These are phyloP conservation scores for Dactylellina haptotyla DNA, from an alignment of 2,329 filamentous ascomycete species.

Conservation along the genomic window DNA sequence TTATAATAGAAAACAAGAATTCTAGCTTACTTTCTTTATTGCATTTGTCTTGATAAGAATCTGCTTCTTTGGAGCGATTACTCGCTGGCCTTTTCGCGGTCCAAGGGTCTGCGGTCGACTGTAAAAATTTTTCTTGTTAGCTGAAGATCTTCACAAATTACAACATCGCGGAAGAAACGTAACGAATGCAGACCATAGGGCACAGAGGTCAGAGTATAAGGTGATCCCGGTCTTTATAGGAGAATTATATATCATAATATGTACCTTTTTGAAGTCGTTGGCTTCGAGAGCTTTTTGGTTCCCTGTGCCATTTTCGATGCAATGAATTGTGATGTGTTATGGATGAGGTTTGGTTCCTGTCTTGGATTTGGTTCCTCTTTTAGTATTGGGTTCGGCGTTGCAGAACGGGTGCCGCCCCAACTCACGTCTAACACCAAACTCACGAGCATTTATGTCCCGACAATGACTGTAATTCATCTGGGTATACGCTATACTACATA, in stretches of 20 bases:
- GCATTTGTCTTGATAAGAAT: constrained; percentile 70
- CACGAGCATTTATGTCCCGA: too few relatives aligned
- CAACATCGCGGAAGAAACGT: not conserved
- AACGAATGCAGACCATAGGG: not conserved
- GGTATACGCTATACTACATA: too few relatives aligned
- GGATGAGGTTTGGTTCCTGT: constrained; percentile 11
- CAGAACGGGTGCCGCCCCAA: too few relatives aligned
- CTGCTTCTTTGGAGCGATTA: constrained; percentile 74
- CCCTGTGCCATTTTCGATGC: constrained; percentile 55
- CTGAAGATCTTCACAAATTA: constrained; percentile 51
- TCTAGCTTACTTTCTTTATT: constrained; percentile 70
- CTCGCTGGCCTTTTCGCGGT: constrained; percentile 69
- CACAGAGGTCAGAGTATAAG: too few relatives aligned
- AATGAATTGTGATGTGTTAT: constrained; percentile 21
- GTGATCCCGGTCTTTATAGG: too few relatives aligned
- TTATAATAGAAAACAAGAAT: too few relatives aligned
- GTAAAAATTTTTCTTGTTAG: constrained; percentile 57
- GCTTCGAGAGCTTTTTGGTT: constrained; percentile 56
- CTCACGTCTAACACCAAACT: too few relatives aligned
- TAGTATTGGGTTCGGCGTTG: too few relatives aligned
- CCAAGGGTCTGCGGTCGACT: constrained; percentile 61
- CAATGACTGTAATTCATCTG: too few relatives aligned
- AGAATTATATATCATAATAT: not conserved
- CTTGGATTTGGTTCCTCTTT: too few relatives aligned
- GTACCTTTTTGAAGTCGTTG: constrained; percentile 51